Evolutionary conservation across 2,329 filamentous ascomycete genomes (phyloP), one percentile per base, ranked within the genome.

Genomic region (Waltergamsia citrina): DNA sequence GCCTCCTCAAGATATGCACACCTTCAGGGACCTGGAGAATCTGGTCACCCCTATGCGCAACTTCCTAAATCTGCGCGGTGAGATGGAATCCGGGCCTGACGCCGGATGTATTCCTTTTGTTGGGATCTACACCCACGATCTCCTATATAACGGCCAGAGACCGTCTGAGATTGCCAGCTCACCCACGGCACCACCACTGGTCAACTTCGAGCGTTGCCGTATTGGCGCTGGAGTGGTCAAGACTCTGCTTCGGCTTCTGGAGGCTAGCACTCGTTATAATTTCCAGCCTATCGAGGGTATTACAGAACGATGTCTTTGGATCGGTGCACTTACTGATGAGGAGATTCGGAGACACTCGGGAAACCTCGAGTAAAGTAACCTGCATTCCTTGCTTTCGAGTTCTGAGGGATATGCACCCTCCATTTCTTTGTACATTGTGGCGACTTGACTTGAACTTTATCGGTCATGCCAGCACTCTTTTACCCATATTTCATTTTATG

Each of bases 141-240:
- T 92, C 26, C 74, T 88, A 29, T 85, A 84, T 63, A 90, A 88
- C 48, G 77, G 80, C 1, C 82, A 90, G 52, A 75, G 85, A 41
- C 81, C 85, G 2, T 78, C 80, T 3, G 79, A 84, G 52, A 79
- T 88, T 43, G 76, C 78, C 2, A 74, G 71, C 45, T 81, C 75
- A 4, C 76, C 76, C 15, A 71, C 65, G 0, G 74, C 74, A 5
- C 72, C 82, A 40, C 78, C 78, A 11, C 63, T 92, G 29, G 73
- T 92, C 46, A 92, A 92, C 54, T 92, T 92, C 59, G 84, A 90
- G 60, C 72, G 82, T 38, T 86, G 82, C 46, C 80, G 85, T 39
- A 80, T 76, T 21, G 78, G 81, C 18, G 85, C 85, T 4, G 69
- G 72, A 2, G 80, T 88, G 25, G 79, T 90, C 43, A 92, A 92